Evolutionary conservation across 345 rosid species (phyloP).

Genomic region (Noccaea caerulescens): DNA sequence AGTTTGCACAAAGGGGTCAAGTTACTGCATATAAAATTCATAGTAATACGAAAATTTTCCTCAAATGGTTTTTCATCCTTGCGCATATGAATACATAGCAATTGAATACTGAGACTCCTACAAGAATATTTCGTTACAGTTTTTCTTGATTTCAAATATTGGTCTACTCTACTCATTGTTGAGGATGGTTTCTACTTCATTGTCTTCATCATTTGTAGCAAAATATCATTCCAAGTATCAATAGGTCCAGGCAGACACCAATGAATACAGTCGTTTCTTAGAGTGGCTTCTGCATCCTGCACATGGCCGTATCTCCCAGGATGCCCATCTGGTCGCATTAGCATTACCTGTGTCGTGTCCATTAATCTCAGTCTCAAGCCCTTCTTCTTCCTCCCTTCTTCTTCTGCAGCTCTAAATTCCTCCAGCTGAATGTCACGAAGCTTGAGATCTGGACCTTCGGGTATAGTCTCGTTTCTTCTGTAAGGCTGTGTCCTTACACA

Average conservation of each 20-base stretch:
- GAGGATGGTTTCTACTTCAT: slow-evolving; percentile 31
- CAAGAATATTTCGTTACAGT: slow-evolving; percentile 21
- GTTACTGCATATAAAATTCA: slow-evolving; percentile 34
- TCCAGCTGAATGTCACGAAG: slow-evolving; percentile 69
- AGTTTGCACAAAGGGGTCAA: slow-evolving; percentile 25
- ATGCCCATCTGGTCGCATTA: slow-evolving; percentile 80
- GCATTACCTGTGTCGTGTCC: slow-evolving; percentile 64
- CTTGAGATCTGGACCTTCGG: slow-evolving; percentile 57
- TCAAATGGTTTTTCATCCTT: slow-evolving; percentile 20
- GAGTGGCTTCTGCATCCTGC: slow-evolving; percentile 44
- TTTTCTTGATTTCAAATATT: slow-evolving; percentile 5
- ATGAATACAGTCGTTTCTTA: slow-evolving; percentile 68
- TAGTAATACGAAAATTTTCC: slow-evolving; percentile 22
- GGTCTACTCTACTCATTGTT: slow-evolving; percentile 15
- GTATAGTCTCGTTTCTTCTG: slow-evolving; percentile 60
- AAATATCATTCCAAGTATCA: slow-evolving; percentile 73
- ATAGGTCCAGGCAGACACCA: slow-evolving; percentile 92
- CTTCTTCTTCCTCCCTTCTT: slow-evolving; percentile 54
- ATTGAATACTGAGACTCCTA: slow-evolving; percentile 30
- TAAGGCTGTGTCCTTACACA: slow-evolving; percentile 65
- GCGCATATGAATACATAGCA: slow-evolving; percentile 10
- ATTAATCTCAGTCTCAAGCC: slow-evolving; percentile 60
- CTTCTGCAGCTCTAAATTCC: slow-evolving; percentile 62
- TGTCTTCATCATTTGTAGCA: slow-evolving; percentile 58
- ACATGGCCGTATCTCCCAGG: slow-evolving; percentile 70